Percentiles rank a stretch among this genome's conserved stretches.
These are phyloP conservation scores for Daldinia vernicosa DNA, from an alignment of 495 filamentous ascomycete species.

Conservation along the genomic window DNA sequence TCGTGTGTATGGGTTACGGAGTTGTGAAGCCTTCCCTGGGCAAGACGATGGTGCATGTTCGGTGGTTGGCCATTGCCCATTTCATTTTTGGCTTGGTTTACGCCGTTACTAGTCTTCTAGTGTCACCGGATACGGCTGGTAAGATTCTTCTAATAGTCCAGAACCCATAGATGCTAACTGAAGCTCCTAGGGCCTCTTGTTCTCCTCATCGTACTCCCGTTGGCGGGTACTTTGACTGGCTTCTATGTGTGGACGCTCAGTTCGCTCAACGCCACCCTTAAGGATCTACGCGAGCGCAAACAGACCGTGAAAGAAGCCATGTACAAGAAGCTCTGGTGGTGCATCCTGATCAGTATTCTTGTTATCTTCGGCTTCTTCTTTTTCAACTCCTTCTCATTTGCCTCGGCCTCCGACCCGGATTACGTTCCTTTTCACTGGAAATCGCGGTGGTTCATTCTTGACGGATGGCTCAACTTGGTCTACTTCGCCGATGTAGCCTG, in stretches of 20 bases:
- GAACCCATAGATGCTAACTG: slow-evolving; percentile 45
- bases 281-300: slow-evolving; percentile 91
- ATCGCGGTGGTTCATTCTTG: slow-evolving; percentile 94
- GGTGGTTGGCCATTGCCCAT: slow-evolving; percentile 88
- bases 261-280: slow-evolving; percentile 92
- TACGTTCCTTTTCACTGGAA: slow-evolving; percentile 97
- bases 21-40: slow-evolving; percentile 96
- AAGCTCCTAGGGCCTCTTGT: slow-evolving; percentile 76
- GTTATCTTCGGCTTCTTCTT: slow-evolving; percentile 97
- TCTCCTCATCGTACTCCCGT: slow-evolving; percentile 92
- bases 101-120: slow-evolving; percentile 84
- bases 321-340: slow-evolving; percentile 99
- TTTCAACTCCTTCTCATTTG: slow-evolving; percentile 94
- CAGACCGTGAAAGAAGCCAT: slow-evolving; percentile 92
- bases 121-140: slow-evolving; percentile 80
- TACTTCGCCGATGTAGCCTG: slow-evolving; percentile 92
- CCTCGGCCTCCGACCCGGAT: slow-evolving; percentile 78
- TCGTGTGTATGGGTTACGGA: slow-evolving; percentile 99
- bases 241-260: slow-evolving; percentile 99
- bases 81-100: slow-evolving; percentile 97
- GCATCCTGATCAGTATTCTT: slow-evolving; percentile 87
- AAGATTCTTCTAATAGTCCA: slow-evolving; percentile 17
- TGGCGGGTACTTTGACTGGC: slow-evolving; percentile 90
- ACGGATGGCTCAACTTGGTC: slow-evolving; percentile 97
- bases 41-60: slow-evolving; percentile 91